Conservation (phyloP, 2,329 filamentous ascomycete species). For the Chrysosporium queenslandicum region DNA sequence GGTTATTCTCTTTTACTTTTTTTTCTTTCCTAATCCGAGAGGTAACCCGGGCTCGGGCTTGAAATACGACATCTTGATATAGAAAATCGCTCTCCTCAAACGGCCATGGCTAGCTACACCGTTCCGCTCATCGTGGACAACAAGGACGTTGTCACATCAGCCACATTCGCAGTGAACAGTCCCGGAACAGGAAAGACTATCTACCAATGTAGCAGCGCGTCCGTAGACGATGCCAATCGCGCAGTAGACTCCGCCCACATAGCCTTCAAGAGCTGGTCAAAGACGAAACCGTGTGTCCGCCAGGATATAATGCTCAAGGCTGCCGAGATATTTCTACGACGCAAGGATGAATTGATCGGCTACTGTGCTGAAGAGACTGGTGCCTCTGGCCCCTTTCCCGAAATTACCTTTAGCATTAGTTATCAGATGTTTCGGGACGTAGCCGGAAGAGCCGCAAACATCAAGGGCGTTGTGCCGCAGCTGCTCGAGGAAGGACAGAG, state of each 20-base stretch:
- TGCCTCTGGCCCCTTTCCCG: conserved; percentile 31
- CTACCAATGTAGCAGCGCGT: conserved; percentile 48
- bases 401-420: conserved; percentile 29
- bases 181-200: conserved; percentile 46
- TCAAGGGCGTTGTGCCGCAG: conserved; percentile 43
- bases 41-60: no score
- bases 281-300: conserved; percentile 49
- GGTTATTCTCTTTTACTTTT: no score
- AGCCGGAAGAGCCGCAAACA: conserved; percentile 40
- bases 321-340: conserved; percentile 51
- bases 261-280: conserved; percentile 61
- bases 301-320: conserved; percentile 53
- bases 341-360: conserved; percentile 49
- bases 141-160: conserved; percentile 32
- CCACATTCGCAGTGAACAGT: conserved; percentile 43
- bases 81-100: background rate
- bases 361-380: conserved; percentile 54
- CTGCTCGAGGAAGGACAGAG: conserved; percentile 42
- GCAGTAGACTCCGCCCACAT: conserved; percentile 53
- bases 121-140: conserved; percentile 39
- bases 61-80: no score
- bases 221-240: conserved; percentile 45
- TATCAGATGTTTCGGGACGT: conserved; percentile 40
- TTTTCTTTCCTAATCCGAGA: background rate
- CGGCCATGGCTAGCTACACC: background rate